phyloP scores from a whole-genome alignment of 1,284 basidiomycete species.

The Ustanciosporium gigantosporum region DNA sequence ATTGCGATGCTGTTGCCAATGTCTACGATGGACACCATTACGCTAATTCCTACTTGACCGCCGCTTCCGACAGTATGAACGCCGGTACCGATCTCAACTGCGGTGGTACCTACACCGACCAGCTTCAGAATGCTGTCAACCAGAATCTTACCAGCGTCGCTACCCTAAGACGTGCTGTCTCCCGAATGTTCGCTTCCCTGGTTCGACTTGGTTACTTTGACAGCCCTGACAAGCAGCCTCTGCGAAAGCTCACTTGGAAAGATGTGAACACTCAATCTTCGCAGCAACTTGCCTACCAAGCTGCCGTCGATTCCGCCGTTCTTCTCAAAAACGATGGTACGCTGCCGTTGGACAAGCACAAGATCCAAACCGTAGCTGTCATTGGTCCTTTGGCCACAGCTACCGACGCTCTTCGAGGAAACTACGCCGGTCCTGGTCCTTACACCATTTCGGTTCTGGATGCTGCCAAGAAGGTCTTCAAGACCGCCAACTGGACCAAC shows the following conservation, averaged over 20 bases:
- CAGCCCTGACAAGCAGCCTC: constrained; percentile 2
- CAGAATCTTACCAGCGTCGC: constrained; percentile 6
- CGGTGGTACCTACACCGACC: constrained; percentile 19
- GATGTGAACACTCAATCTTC: constrained; percentile 9
- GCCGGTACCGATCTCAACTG: constrained; percentile 17
- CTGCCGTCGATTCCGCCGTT: constrained; percentile 2
- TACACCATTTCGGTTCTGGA: constrained; percentile 5
- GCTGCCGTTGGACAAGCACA: not conserved
- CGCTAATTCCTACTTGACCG: constrained; percentile 7
- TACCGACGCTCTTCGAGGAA: constrained; percentile 7
- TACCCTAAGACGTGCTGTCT: constrained; percentile 4
- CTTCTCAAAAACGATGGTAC: constrained; percentile 9
- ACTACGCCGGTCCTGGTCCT: constrained; percentile 9
- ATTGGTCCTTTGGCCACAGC: constrained; percentile 15
- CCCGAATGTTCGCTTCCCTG: constrained; percentile 9
- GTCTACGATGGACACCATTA: constrained; percentile 20
- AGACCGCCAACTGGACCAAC: constrained; percentile 5
- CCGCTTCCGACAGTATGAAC: constrained; percentile 13
- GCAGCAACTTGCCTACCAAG: constrained; percentile 6
- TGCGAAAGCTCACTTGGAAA: constrained; percentile 8
- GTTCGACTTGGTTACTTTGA: constrained; percentile 19
- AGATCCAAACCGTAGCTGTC: constrained; percentile 1
- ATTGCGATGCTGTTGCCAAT: constrained; percentile 19
- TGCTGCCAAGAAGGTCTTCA: constrained; percentile 2
- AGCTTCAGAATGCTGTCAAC: constrained; percentile 2